Evolutionary conservation across 768 basidiomycete genomes (phyloP), one percentile per base, ranked within the genome.

Genomic region (Trametes meyenii): DNA sequence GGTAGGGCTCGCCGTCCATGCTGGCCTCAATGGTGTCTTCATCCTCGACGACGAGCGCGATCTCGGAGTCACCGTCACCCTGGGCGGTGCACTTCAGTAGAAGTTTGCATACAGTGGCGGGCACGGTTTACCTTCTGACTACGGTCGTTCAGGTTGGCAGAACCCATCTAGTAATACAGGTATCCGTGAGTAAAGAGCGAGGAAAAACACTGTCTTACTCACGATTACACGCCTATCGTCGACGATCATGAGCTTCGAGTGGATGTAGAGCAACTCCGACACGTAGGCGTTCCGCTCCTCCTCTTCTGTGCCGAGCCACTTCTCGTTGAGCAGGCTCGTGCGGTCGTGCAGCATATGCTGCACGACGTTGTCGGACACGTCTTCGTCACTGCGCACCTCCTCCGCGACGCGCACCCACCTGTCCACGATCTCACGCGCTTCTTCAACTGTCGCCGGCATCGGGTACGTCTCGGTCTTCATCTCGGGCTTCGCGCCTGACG

Each of bases 41-140:
- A 68, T 99, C 96, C 74, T 98, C 96, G 33, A 97, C 88, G 19
- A 98, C 86, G 8, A 97, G 75, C 7, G 91, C 92, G 64, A 98
- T 96, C 76, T 98, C 97, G 1, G 94, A 96, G 74, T 96, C 94
- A 36, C 93, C 94, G 65, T 96, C 90, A 24, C 96, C 96, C 86
- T 89, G 58, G 1, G 21, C 11, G 44, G 10, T 11, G 36, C 33
- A 51, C 29, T 26, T 29, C 17, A 58, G 21, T 5, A n/a, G 23
- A 5, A 0, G 39, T 29, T 35, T 19, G 23, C 3, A 40, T 14
- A 10, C 8, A 36, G 24, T 19, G 14, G 7, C 10, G 17, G 23
- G 12, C 33, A 29, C 19, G 4, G 40, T 73, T 40, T 61, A 83
- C 88, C 81, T 83, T 88, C 74, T 93, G 92, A 55, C 86, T 89